phyloP scores from a whole-genome alignment of 257 asterid species.

The Cynanchum wilfordii region DNA sequence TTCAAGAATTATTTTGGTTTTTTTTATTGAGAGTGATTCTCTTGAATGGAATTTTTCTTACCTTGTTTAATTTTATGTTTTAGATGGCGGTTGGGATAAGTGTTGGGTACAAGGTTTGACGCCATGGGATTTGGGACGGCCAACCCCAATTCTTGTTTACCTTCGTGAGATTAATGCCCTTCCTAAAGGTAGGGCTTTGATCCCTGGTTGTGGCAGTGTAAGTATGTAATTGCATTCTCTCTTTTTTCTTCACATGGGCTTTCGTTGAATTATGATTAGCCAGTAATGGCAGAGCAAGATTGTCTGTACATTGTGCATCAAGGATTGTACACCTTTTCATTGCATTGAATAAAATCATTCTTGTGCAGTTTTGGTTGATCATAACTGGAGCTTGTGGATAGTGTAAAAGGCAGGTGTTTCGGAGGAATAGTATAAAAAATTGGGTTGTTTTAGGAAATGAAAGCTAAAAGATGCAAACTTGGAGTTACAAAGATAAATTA shows the following conservation, averaged over 20 bases:
- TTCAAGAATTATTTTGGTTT: neutral
- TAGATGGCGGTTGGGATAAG: slow-evolving; percentile 63
- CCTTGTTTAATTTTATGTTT: neutral
- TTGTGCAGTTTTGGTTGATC: no score
- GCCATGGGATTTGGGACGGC: slow-evolving; percentile 88
- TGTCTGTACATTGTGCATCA: neutral
- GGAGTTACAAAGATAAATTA: no score
- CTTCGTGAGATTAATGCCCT: slow-evolving; percentile 55
- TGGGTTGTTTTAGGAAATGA: no score
- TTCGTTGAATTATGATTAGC: neutral
- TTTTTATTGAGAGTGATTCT: neutral
- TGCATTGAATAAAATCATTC: no score
- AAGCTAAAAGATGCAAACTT: no score
- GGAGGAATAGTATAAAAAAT: no score
- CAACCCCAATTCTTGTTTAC: slow-evolving; percentile 71
- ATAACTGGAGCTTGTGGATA: no score
- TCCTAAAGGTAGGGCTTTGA: slow-evolving; percentile 70
- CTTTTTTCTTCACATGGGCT: no score
- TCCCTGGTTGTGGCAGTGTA: slow-evolving; percentile 93
- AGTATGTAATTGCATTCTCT: slow-evolving; percentile 15
- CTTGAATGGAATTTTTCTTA: neutral
- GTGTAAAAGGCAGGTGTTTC: no score
- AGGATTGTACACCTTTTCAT: neutral
- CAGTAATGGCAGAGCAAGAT: neutral
- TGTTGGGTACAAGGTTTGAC: slow-evolving; percentile 76